Evolutionary conservation across 1,139 yeast species (phyloP).

Genomic region (Saccharomyces hybrid): DNA sequence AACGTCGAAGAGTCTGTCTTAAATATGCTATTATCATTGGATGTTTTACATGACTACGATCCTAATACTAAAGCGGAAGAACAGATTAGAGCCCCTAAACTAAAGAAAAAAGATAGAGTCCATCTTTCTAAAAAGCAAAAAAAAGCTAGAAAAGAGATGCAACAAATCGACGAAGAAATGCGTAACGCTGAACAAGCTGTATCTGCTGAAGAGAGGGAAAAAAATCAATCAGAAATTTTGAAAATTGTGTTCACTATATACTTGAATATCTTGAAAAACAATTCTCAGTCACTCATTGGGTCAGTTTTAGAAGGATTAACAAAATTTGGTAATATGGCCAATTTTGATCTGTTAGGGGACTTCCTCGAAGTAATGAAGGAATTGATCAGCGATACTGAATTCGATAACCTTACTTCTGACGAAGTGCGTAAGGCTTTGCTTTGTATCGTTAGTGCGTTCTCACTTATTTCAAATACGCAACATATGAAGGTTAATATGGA

Average conservation of each 20-base stretch:
- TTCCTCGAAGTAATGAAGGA: slow-evolving; percentile 83
- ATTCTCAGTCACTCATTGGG: slow-evolving; percentile 65
- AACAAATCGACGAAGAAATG: slow-evolving; percentile 82
- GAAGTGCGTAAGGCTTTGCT: slow-evolving; percentile 61
- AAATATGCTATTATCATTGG: slow-evolving; percentile 62
- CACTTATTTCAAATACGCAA: slow-evolving; percentile 68
- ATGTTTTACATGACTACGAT: slow-evolving; percentile 73
- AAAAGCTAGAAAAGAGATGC: slow-evolving; percentile 78
- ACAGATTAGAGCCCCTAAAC: slow-evolving; percentile 40
- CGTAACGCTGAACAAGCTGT: slow-evolving; percentile 79
- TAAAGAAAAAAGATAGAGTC: slow-evolving; percentile 78
- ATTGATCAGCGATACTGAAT: slow-evolving; percentile 49
- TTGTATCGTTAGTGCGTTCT: slow-evolving; percentile 85
- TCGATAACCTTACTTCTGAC: slow-evolving; percentile 35
- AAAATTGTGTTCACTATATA: slow-evolving; percentile 66
- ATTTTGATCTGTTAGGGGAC: slow-evolving; percentile 86
- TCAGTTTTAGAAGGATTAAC: slow-evolving; percentile 87
- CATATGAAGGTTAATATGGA: slow-evolving; percentile 59
- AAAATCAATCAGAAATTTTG: slow-evolving; percentile 74
- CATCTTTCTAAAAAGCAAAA: slow-evolving; percentile 83
- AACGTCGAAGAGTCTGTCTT: slow-evolving; percentile 79
- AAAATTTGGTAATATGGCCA: slow-evolving; percentile 83
- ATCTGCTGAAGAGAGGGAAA: slow-evolving; percentile 79
- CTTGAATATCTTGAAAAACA: slow-evolving; percentile 62
- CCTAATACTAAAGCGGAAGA: slow-evolving; percentile 46